These are phyloP conservation scores for Diddensiella transvaalensis DNA, from an alignment of 805 yeast genomes.

Conservation along the genomic window DNA sequence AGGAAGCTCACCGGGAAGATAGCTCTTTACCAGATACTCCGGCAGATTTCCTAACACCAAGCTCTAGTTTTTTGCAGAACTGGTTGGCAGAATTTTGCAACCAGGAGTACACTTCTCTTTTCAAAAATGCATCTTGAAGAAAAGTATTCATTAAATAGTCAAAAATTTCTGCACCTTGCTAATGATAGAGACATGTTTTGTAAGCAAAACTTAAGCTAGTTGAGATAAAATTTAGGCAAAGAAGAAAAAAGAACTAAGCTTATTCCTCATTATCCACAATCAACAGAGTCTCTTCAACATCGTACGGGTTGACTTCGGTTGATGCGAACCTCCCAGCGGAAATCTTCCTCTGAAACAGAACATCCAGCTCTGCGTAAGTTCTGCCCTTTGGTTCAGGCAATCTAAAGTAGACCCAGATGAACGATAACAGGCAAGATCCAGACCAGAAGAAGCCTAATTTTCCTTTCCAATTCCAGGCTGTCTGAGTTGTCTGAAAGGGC, in stretches of 20 bases:
- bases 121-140: background rate
- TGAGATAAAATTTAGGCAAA: no score
- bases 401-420: constrained; percentile 46
- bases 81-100: background rate
- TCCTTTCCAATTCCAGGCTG: constrained; percentile 44
- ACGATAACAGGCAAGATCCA: constrained; percentile 33
- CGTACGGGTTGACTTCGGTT: constrained; percentile 8
- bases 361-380: constrained; percentile 58
- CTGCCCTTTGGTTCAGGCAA: constrained; percentile 59
- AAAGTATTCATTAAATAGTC: no score
- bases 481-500: constrained; percentile 35
- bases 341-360: constrained; percentile 40
- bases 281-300: constrained; percentile 2
- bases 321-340: constrained; percentile 28
- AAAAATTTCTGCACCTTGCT: no score
- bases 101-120: background rate
- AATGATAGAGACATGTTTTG: no score
- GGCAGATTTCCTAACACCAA: background rate
- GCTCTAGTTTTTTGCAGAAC: background rate
- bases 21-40: background rate
- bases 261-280: background rate
- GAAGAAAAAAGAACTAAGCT: no score
- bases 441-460: constrained; percentile 48
- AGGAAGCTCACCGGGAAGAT: no score
- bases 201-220: no score